Base-by-base conservation (phyloP, 306 rosid species). In the Quercus aquifolioides region DNA sequence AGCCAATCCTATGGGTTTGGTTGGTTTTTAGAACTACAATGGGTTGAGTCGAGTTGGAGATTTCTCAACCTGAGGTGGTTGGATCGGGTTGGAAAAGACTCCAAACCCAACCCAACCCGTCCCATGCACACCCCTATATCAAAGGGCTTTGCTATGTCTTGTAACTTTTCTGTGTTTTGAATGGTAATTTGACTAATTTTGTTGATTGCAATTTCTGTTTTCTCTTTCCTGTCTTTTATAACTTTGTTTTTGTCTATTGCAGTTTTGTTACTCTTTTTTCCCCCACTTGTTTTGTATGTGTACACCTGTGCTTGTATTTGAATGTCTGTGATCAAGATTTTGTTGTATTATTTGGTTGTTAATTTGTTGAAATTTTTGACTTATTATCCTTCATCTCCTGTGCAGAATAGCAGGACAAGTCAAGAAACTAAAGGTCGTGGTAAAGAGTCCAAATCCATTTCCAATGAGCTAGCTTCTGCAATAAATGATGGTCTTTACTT, bases 401-500 rank as follows among this genome's bases (percentile, higher is more conserved):
- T 74, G 79, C 94, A 95, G 98, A 95, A 91, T 86, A 77, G 87
- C 81, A 83, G 69, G 84, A 78, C 78, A 28, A 83, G 74, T 74
- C 84, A 86, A 74, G 91, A 84, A 78, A 80, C 78, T 46, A 52
- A 85, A 71, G 77, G 26, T 79, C 79, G 87, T 74, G 90, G 59
- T 71, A 77, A 84, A 81, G 97, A 85, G 82, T 86, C 99, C 82
- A 80, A 82, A 82, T 81, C 92, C 87, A 87, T 95, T 77, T 89
- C 99, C 82, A 89, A 81, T 23, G 98, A 95, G 86, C 96, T 86
- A 35, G 99, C 98, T 77, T 93, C 97, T 71, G 70, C 94, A 23
- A 95, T 95, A 89, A 90, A 93, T 46, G 99, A 95, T 17, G 99
- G 98, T 33, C 97, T 95, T 74, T 90, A 85, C 88, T 95, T 91